Base-by-base conservation (phyloP, 163 green algal species). In the Scenedesmus sp. region DNA sequence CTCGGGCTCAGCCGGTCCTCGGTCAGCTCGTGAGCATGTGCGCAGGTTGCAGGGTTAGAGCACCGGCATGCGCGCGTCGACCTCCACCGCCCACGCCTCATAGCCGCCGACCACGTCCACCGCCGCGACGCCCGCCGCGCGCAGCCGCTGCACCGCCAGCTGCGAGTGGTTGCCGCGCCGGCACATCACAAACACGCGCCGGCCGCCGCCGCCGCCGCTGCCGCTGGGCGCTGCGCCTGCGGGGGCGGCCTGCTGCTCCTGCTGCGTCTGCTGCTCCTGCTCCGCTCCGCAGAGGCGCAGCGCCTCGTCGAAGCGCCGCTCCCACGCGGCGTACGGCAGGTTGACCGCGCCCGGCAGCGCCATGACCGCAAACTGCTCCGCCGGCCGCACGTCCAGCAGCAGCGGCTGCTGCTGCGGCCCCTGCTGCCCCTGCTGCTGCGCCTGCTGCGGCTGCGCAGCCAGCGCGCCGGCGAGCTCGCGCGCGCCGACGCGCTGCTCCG, bases 91-190 rank as follows among this genome's bases (percentile, higher is more conserved):
- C 94, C 95, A 98, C 22, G 85, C 89, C 84, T 93, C 70, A 63
- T 97, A 83, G 13, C 95, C 95, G 0, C 95, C 94, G 39, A 90
- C 63, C 45, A 98, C 69, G 78, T 98, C 94, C 24, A 93, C 63
- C 11, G 78, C 94, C 2, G 1, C 28, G 1, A 95, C 58, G 6
- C 91, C 94, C 64, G 71, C 14, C 75, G 88, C 39, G 13, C 71
- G 83, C 72, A 98, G 77, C 73, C 53, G n/a, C 15, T 84, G 54
- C 63, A 96, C 90, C 10, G 90, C 93, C 11, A 89, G 70, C 87
- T 98, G 95, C 5, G 95, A 98, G 87, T 98, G 92, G 79, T 98
- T 98, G 29, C 95, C 95, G 0, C 94, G 82, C 6, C 95, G 83
- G 83, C 95, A 99, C 69, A 96, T 75, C 54, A 98, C 89, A 33